Base-by-base conservation (phyloP, 2,329 filamentous ascomycete species). In the Xylaria sp. region DNA sequence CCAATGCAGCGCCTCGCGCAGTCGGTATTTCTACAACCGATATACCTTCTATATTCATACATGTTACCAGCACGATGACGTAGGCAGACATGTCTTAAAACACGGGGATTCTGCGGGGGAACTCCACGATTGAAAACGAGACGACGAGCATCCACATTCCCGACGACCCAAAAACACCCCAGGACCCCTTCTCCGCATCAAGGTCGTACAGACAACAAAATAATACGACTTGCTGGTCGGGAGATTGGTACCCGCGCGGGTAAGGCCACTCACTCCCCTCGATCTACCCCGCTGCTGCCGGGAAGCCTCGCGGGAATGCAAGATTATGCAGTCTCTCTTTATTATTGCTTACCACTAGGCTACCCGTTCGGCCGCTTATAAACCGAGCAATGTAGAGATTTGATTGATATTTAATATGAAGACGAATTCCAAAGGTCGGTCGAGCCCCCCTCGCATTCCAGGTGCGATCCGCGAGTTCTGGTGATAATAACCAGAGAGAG, bases 371-470 rank as follows among this genome's bases (percentile, higher is more conserved):
- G 66, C 46, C 33, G 36, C 49, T 58, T 48, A 36, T 67, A 23
- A 31, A 28, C 65, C 60, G 61, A 65, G 17, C 54, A 20, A 51
- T 57, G 59, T 53, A 44, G 58, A 17, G 10, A 17, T 31, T 7
- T 17, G 5, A 31, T 36, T 20, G 26, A n/a, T 53, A 51, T 11
- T 62, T 63, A 58, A 63, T 44, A 67, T 65, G 67, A 65, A 40
- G 60, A 11, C 31, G n/a, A 20, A 53, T 33, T 58, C 54, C 36
- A 69, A 63, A 69, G 67, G 67, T 69, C 15, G 10, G 67, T 66
- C 11, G 6, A 44, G 23, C n/a, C 40, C 40, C 40, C 48, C 26
- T 13, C 11, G 1, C 44, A 40, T 46, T 40, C 42, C 36, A 15
- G 33, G 38, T 17, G 28, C 10, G 33, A 20, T 42, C 20, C n/a